Percentiles rank a stretch among this genome's conserved stretches.
Evolutionary conservation across 805 yeast species (phyloP).

Genomic region (Cyberlindnera samutprakarnensis): DNA sequence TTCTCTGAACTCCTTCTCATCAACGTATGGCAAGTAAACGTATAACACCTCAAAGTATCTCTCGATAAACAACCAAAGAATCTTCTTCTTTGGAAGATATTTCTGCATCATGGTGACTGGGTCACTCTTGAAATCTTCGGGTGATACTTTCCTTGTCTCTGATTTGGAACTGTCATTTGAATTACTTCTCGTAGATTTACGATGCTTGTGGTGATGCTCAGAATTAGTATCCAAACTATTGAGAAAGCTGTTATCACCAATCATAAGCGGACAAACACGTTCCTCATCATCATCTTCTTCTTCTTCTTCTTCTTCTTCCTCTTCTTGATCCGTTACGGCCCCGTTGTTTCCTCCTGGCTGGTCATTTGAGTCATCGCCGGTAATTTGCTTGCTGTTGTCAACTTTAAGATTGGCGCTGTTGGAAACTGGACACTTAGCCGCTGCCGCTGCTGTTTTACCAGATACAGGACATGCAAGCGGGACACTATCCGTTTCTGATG

Average conservation of each 20-base stretch:
- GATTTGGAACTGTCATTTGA: conserved; percentile 10
- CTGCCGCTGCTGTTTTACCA: conserved; percentile 8
- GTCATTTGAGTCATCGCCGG: not conserved
- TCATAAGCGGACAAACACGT: conserved; percentile 39
- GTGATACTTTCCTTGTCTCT: conserved; percentile 5
- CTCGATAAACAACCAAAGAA: conserved; percentile 49
- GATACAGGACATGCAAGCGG: conserved; percentile 18
- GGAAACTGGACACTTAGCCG: conserved; percentile 19
- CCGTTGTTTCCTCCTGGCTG: not conserved
- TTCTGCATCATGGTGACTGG: conserved; percentile 30
- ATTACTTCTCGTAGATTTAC: conserved; percentile 10
- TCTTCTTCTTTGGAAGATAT: conserved; percentile 45
- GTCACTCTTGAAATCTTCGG: conserved; percentile 19
- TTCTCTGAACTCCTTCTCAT: conserved; percentile 42
- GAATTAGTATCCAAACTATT: not conserved
- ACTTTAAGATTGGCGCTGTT: conserved; percentile 6
- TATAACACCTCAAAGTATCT: conserved; percentile 54
- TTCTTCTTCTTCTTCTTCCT: conserved; percentile 2
- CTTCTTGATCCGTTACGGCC: conserved; percentile 1
- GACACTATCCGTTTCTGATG: not conserved
- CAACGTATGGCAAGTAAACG: conserved; percentile 60
- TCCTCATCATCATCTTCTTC: conserved; percentile 18
- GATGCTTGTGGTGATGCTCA: conserved; percentile 5
- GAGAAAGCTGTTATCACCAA: conserved; percentile 31
- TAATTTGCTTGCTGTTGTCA: conserved; percentile 1